A percentile compares a stretch with the other conserved stretches of the same genome.
These are phyloP conservation scores for Backusella morwellensis DNA, from an alignment of 192 early-diverging fungal species.

Conservation along the genomic window DNA sequence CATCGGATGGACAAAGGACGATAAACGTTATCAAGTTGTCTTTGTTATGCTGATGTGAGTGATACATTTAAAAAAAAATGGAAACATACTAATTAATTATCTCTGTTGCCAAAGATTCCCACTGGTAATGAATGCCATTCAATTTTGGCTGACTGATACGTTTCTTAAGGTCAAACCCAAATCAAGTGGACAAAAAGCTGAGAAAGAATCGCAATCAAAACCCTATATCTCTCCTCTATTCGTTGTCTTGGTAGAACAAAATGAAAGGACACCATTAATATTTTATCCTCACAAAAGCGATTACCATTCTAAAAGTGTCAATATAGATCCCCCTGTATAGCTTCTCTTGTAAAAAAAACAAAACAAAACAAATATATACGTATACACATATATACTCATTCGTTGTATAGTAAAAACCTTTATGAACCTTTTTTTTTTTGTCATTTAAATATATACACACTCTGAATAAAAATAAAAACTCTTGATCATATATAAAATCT, in stretches of 20 bases:
- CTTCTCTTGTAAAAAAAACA: neutral
- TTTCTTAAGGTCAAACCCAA: slow-evolving; percentile 45
- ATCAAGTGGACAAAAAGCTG: neutral
- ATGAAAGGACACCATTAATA: slow-evolving; percentile 6
- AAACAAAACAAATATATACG: neutral
- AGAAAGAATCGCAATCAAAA: neutral
- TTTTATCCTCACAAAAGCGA: slow-evolving; percentile 8
- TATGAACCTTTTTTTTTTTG: neutral
- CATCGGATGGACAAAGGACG: slow-evolving; percentile 52
- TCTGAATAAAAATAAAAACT: neutral
- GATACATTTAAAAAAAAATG: neutral
- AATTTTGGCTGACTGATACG: slow-evolving; percentile 65
- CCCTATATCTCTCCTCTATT: slow-evolving; percentile 7
- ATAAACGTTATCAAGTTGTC: slow-evolving; percentile 60
- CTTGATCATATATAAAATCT: neutral
- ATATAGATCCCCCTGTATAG: neutral
- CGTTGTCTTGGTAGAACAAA: slow-evolving; percentile 8
- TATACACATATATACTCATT: neutral
- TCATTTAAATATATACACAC: neutral
- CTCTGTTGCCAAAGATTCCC: slow-evolving; percentile 45
- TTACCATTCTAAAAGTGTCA: neutral
- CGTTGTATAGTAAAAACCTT: neutral
- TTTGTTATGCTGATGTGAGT: slow-evolving; percentile 74
- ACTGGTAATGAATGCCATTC: slow-evolving; percentile 76
- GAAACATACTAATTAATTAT: neutral